Evolutionary conservation across 2,329 filamentous ascomycete species (phyloP), one percentile per base, ranked within the genome.

Genomic region (Diaporthe velutina): DNA sequence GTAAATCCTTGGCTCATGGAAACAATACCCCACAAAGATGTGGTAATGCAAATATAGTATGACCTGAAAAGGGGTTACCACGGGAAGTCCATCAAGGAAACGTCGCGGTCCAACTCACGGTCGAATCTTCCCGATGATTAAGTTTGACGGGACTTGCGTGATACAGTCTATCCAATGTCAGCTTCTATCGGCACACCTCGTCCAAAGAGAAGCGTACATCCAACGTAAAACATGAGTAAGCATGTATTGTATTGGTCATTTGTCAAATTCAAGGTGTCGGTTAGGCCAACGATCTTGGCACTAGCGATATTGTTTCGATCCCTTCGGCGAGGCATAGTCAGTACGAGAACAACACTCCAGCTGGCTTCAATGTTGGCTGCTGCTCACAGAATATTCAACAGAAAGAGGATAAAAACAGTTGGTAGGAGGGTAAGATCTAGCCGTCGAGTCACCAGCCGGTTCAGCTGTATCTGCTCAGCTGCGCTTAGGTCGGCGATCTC

Each of bases 1-100:
- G 82, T 81, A 2, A 83, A 78, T 10, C 81, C 82, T 73, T 83
- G 81, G 70, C 79, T 81, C 45, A 83, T 78, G 4, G 78, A 79
- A 1, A 81, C 77, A 2, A 83, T 15, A 7, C 82, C 82, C 78
- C 77, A 78, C 4, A 75, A 28, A 15, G 74, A 78, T 17, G 77
- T 78, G 25, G 76, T 68, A 2, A 78, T 54, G 28, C 76, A 77
- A n/a, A 79, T 78, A 67, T 81, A 80, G 4, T 64, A 64, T 2
- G 60, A 64, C 9, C 40, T 64, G 12, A 13, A 15, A 22, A 33
- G 5, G 12, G 10, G 10, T 64, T 15, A 64, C 25, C 25, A 64
- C 25, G 19, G 3, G 2, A 33, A 2, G 22, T 13, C 0, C 3
- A 28, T 54, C 5, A 28, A 15, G 25, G 30, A 7, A 30, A 30